phyloP scores from a whole-genome alignment of 2,329 filamentous ascomycete species.

The Alternaria rosae region DNA sequence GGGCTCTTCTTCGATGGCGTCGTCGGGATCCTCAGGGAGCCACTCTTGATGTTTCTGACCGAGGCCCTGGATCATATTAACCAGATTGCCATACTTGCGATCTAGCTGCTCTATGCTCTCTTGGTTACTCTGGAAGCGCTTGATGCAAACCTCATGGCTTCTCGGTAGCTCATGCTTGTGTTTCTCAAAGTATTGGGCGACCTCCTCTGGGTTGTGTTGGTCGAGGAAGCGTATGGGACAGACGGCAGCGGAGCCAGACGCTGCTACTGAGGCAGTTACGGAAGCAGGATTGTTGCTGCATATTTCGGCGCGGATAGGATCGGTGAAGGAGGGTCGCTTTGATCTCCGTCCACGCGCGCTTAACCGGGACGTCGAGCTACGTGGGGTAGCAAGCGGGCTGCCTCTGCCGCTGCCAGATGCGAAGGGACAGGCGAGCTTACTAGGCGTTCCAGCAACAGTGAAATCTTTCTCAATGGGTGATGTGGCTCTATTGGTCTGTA shows the following conservation, averaged over 20 bases:
- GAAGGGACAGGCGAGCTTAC: slow-evolving; percentile 83
- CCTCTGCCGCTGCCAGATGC: slow-evolving; percentile 59
- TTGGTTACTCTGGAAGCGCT: slow-evolving; percentile 86
- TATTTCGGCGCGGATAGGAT: slow-evolving; percentile 53
- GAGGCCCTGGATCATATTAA: slow-evolving; percentile 92
- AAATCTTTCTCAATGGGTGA: slow-evolving; percentile 82
- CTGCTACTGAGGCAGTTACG: slow-evolving; percentile 55
- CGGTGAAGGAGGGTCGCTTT: slow-evolving; percentile 52
- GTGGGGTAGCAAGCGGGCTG: slow-evolving; percentile 53
- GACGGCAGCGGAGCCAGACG: slow-evolving; percentile 61
- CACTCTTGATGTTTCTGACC: slow-evolving; percentile 88
- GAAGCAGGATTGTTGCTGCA: slow-evolving; percentile 55
- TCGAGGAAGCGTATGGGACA: slow-evolving; percentile 94
- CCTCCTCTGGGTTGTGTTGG: slow-evolving; percentile 90
- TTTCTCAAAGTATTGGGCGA: slow-evolving; percentile 90
- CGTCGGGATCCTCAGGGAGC: slow-evolving; percentile 67
- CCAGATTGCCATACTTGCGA: slow-evolving; percentile 90
- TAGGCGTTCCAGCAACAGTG: slow-evolving; percentile 82
- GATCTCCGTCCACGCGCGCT: slow-evolving; percentile 48
- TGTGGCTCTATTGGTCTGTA: slow-evolving; percentile 47
- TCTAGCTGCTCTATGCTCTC: slow-evolving; percentile 87
- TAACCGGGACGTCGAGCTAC: slow-evolving; percentile 50
- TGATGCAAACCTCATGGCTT: slow-evolving; percentile 91
- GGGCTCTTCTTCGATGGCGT: slow-evolving; percentile 56
- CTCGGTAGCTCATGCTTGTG: slow-evolving; percentile 95